These are phyloP conservation scores for Gossypium anomalum DNA, from an alignment of 345 rosid genomes.

Conservation along the genomic window DNA sequence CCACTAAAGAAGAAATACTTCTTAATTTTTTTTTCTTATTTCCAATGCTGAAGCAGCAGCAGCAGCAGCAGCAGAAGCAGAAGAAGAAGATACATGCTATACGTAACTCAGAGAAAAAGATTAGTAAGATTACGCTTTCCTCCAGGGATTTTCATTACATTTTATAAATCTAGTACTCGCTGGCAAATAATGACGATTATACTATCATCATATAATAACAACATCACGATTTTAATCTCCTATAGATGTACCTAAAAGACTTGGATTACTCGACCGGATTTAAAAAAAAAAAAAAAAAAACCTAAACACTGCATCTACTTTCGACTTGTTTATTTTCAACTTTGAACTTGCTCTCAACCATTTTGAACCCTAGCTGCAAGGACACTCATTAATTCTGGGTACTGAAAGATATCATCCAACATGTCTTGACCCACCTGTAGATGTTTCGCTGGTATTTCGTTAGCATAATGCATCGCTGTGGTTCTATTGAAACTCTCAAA, in stretches of 20 bases:
- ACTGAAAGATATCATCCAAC: conserved; percentile 34
- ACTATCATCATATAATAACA: not conserved
- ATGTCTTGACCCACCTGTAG: conserved; percentile 25
- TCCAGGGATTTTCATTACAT: not conserved
- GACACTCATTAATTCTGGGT: conserved; percentile 32
- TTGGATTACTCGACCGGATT: not conserved
- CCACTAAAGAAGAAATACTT: conserved; percentile 5
- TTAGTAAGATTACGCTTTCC: not conserved
- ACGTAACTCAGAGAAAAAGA: not conserved
- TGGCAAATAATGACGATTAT: not conserved
- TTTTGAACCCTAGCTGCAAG: conserved; percentile 38
- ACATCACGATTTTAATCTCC: not conserved
- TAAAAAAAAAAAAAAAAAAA: not conserved
- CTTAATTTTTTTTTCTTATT: not conserved
- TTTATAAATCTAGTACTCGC: not conserved
- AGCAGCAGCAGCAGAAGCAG: not conserved
- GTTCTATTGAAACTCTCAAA: conserved; percentile 24
- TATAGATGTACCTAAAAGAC: not conserved
- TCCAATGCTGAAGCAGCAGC: not conserved
- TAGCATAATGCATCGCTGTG: conserved; percentile 3
- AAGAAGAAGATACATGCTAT: not conserved
- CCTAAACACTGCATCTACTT: not conserved
- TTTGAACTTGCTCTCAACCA: conserved; percentile 13
- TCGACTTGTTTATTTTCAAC: conserved; percentile 2
- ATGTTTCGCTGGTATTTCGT: conserved; percentile 16